Evolutionary conservation across 2,329 filamentous ascomycete species (phyloP).

Genomic region (Hymenoscyphus repandus): DNA sequence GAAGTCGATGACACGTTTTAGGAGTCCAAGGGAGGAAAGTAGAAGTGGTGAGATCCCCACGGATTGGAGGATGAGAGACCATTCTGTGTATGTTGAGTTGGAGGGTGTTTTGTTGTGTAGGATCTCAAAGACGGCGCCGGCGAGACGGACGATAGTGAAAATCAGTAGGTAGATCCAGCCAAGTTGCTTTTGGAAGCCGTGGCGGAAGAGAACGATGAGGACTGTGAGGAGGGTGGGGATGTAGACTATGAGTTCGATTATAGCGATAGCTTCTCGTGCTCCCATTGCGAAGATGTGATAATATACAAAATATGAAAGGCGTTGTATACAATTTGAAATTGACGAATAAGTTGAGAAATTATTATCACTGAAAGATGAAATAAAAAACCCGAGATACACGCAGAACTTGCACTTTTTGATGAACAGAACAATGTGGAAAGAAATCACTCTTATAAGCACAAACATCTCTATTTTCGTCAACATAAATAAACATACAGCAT

Average conservation of each 20-base stretch:
- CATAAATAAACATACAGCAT: not conserved
- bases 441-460: not conserved
- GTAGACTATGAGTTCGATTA: conserved; percentile 26
- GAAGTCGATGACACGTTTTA: conserved; percentile 21
- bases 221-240: conserved; percentile 21
- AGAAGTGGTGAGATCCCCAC: conserved; percentile 27
- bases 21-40: conserved; percentile 23
- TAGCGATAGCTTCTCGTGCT: conserved; percentile 21
- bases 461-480: not conserved
- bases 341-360: not conserved
- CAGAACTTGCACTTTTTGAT: too few species aligned
- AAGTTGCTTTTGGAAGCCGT: conserved; percentile 27
- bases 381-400: too few species aligned
- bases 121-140: conserved; percentile 30
- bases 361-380: too few species aligned
- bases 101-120: conserved; percentile 22
- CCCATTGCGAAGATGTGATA: not conserved
- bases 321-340: not conserved
- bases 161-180: conserved; percentile 34
- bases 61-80: conserved; percentile 26
- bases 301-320: not conserved
- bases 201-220: conserved; percentile 19
- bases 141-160: conserved; percentile 30
- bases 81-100: conserved; percentile 28
- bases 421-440: not conserved